Evolutionary conservation across 805 yeast species (phyloP), one percentile per base, ranked within the genome.

Genomic region (Zygoascus tannicola): DNA sequence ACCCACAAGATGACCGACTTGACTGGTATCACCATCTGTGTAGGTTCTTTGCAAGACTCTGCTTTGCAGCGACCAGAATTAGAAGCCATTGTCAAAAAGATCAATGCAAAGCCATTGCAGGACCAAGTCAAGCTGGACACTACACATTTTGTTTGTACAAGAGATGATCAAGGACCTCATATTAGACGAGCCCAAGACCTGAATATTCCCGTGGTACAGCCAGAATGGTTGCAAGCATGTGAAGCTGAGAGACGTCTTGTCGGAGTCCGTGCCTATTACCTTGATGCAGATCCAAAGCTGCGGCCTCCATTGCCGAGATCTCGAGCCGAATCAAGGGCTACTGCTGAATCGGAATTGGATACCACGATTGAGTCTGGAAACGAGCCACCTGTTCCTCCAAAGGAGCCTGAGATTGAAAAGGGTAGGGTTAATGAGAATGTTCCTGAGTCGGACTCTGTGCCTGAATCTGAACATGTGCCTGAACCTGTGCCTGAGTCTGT

Each of bases 1-100:
- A 92, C 98, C 2, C 97, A 87, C 61, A 88, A 86, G 58, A 87
- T 90, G 97, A 87, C 96, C 0, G 97, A 92, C 64, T 71, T 92
- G 54, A 74, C 85, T 2, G 98, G 98, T 47, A 86, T 92, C 45
- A 86, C 90, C 0, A 82, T 85, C 1, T 90, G 97, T 62, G 60
- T 87, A 43, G 97, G 98, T 33, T 82, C 83, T 38, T 71, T 88
- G 47, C 44, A 45, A 5, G 53, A 48, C 15, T 51, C 52, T 22
- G 80, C 78, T 49, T 78, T 77, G 33, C 59, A 71, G 4, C 58
- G 59, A 18, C 63, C 62, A 4, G 94, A 85, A 50, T 74, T 92
- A 46, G 75, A 74, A 47, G 70, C 68, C 5, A 68, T 85, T 1
- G 72, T 86, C 55, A 53, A 59, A 22, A 71, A 73, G n/a, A 82